Percentiles rank a stretch among this genome's conserved stretches.
Evolutionary conservation across 139 green algal genomes (phyloP).

Genomic region (Mychonastes homosphaera): DNA sequence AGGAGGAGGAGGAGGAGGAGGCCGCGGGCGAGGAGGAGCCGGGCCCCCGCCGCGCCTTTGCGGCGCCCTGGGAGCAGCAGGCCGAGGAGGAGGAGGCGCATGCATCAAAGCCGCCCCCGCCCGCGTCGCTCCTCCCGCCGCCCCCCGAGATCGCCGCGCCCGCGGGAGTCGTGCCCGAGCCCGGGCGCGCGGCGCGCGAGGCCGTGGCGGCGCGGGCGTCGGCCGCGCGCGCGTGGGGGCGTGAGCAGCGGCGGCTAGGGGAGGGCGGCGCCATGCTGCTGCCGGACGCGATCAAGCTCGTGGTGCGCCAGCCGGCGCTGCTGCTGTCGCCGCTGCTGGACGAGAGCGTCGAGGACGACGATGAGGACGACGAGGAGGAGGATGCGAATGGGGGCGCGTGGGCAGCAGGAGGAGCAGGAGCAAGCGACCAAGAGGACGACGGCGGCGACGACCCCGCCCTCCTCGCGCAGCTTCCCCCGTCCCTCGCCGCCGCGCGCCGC

Average conservation of each 20-base stretch:
- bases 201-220: too few relatives aligned
- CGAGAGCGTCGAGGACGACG: background rate
- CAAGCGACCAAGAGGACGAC: too few relatives aligned
- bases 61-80: too few relatives aligned
- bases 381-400: too few relatives aligned
- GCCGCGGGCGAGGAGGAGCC: too few relatives aligned
- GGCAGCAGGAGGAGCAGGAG: too few relatives aligned
- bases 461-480: background rate
- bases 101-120: background rate
- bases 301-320: constrained; percentile 43
- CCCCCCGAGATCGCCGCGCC: too few relatives aligned
- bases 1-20: too few relatives aligned
- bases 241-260: background rate
- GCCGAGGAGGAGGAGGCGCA: background rate
- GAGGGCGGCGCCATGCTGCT: background rate
- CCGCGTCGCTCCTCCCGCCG: constrained; percentile 5
- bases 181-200: too few relatives aligned
- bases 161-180: too few relatives aligned
- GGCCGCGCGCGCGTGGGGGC: constrained; percentile 37
- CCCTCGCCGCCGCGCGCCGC: background rate
- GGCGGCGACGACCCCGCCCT: too few relatives aligned
- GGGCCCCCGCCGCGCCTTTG: too few relatives aligned
- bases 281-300: constrained; percentile 7
- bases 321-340: constrained; percentile 36
- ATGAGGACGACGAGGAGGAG: background rate